A percentile compares a stretch with the other conserved stretches of the same genome.
Evolutionary conservation across 805 yeast genomes (phyloP).

Genomic region (Saccharomycopsis vini): DNA sequence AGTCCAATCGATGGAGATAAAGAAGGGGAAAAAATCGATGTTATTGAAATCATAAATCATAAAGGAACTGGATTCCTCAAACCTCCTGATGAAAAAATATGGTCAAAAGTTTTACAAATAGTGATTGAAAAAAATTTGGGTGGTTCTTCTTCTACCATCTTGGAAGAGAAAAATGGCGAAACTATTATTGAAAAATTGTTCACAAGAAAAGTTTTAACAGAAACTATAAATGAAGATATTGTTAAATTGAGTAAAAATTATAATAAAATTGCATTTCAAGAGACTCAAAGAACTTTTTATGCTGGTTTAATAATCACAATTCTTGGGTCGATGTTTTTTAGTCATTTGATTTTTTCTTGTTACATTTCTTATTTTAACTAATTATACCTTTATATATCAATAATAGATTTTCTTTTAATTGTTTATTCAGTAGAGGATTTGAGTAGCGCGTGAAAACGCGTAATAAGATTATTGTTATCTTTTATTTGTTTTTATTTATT

Average conservation of each 20-base stretch:
- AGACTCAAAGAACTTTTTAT: constrained; percentile 7
- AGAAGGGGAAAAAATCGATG: constrained; percentile 19
- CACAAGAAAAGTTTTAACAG: constrained; percentile 33
- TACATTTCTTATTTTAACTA: background rate
- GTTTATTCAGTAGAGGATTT: too few relatives aligned
- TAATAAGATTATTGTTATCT: too few relatives aligned
- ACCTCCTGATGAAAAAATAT: constrained; percentile 36
- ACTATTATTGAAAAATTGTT: constrained; percentile 26
- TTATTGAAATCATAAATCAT: constrained; percentile 6
- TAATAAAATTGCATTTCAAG: constrained; percentile 4
- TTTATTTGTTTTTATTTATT: too few relatives aligned
- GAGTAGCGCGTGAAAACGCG: too few relatives aligned
- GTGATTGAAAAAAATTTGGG: constrained; percentile 28
- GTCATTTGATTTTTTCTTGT: too few relatives aligned
- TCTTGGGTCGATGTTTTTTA: background rate
- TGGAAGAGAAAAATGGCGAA: constrained; percentile 25
- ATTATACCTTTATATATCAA: too few relatives aligned
- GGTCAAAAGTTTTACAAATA: constrained; percentile 45
- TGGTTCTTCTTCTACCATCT: too few relatives aligned
- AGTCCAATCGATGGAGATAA: constrained; percentile 25
- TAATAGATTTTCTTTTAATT: too few relatives aligned
- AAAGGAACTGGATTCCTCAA: constrained; percentile 59
- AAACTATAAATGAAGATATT: constrained; percentile 29
- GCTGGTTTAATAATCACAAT: too few relatives aligned
- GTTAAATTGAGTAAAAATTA: constrained; percentile 17